Conservation (phyloP, 73 alveolate genomes). For the Symbiodinium natans region DNA sequence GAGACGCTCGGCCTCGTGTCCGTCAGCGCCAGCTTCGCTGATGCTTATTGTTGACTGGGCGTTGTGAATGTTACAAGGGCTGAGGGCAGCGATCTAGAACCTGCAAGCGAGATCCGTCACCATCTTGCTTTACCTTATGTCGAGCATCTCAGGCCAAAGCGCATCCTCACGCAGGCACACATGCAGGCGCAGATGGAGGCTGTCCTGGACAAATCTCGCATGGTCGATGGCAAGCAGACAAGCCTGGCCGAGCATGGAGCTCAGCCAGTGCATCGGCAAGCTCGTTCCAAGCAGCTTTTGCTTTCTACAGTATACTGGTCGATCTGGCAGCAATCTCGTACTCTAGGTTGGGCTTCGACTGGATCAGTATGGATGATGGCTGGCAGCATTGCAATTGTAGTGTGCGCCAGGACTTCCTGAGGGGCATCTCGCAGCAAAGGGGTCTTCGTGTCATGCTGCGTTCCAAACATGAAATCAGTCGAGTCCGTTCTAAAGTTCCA, state of each 20-base stretch:
- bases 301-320: background rate
- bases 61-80: no score
- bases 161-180: constrained; percentile 83
- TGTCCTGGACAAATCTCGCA: constrained; percentile 56
- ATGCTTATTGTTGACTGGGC: no score
- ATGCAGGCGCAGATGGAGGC: constrained; percentile 89
- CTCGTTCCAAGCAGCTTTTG: background rate
- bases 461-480: no score
- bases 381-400: constrained; percentile 93
- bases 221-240: constrained; percentile 67
- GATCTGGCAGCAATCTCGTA: background rate
- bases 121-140: background rate
- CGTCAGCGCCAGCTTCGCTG: no score
- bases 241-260: constrained; percentile 59
- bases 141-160: constrained; percentile 13
- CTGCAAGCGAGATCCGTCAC: background rate
- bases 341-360: constrained; percentile 63
- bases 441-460: no score
- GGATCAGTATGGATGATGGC: constrained; percentile 93
- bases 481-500: no score
- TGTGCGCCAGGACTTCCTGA: constrained; percentile 56
- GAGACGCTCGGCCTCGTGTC: constrained; percentile 25
- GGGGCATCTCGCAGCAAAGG: background rate
- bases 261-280: no score
- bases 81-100: no score